These are phyloP conservation scores for Aspergillus japonicus DNA, from an alignment of 2,329 filamentous ascomycete genomes.

Conservation along the genomic window DNA sequence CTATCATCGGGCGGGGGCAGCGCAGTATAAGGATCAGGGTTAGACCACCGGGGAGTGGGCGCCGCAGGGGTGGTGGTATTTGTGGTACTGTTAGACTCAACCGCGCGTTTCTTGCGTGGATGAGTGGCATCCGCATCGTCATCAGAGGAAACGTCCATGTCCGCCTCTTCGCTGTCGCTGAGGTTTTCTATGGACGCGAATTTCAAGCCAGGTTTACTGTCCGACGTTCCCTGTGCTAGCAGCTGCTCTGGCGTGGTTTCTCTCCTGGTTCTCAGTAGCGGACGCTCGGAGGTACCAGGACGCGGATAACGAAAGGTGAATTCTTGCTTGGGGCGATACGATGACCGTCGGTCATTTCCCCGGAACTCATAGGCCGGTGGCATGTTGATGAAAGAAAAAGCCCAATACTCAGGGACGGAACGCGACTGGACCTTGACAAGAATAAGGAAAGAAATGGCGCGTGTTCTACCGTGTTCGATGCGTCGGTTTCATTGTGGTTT, in stretches of 20 bases:
- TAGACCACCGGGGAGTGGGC: slow-evolving; percentile 78
- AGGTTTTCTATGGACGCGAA: slow-evolving; percentile 40
- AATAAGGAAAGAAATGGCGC: background rate
- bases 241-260: slow-evolving; percentile 40
- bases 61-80: slow-evolving; percentile 24
- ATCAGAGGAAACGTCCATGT: slow-evolving; percentile 45
- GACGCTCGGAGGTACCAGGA: slow-evolving; percentile 38
- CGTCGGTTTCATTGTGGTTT: background rate
- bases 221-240: slow-evolving; percentile 20
- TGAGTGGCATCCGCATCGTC: slow-evolving; percentile 34
- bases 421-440: background rate
- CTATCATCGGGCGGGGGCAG: slow-evolving; percentile 76
- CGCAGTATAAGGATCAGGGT: slow-evolving; percentile 89
- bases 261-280: slow-evolving; percentile 34
- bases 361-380: slow-evolving; percentile 35
- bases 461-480: background rate
- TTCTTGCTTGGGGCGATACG: slow-evolving; percentile 28
- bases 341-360: slow-evolving; percentile 29
- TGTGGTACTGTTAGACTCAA: slow-evolving; percentile 23
- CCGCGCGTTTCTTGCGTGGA: slow-evolving; percentile 42
- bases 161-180: slow-evolving; percentile 48
- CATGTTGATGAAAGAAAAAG: slow-evolving; percentile 15
- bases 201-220: slow-evolving; percentile 32
- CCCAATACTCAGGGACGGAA: background rate
- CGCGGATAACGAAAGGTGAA: slow-evolving; percentile 43